These are phyloP conservation scores for Pyrrhoderma noxium DNA, from an alignment of 1,284 basidiomycete genomes.

Conservation along the genomic window DNA sequence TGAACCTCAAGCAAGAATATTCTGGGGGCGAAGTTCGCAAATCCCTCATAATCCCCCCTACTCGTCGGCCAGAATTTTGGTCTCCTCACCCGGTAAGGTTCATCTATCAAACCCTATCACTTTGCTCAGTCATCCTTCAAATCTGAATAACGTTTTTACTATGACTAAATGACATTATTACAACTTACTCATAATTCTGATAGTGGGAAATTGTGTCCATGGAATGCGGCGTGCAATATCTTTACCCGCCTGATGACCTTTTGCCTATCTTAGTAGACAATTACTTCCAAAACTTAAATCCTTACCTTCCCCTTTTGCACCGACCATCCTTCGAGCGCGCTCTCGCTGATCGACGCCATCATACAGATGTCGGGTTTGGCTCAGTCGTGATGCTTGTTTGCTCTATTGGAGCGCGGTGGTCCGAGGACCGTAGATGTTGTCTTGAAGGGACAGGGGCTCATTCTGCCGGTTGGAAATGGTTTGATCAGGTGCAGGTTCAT, in stretches of 20 bases:
- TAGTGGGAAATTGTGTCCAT: slow-evolving; percentile 37
- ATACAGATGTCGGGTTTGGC: slow-evolving; percentile 55
- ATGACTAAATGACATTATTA: no score
- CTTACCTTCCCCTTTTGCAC: slow-evolving; percentile 69
- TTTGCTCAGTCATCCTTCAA: no score
- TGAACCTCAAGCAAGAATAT: slow-evolving; percentile 57
- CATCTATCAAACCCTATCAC: not conserved
- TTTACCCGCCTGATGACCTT: slow-evolving; percentile 60
- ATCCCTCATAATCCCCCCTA: slow-evolving; percentile 2
- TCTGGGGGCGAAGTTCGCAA: slow-evolving; percentile 29
- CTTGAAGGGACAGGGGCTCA: slow-evolving; percentile 37
- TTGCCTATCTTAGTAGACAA: slow-evolving; percentile 53
- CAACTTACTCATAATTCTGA: slow-evolving; percentile 21
- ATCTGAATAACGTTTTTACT: not conserved
- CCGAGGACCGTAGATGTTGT: slow-evolving; percentile 54
- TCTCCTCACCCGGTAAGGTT: slow-evolving; percentile 23
- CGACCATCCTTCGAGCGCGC: slow-evolving; percentile 65
- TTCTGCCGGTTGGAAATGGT: slow-evolving; percentile 71
- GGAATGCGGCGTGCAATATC: slow-evolving; percentile 26
- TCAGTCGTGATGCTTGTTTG: slow-evolving; percentile 68
- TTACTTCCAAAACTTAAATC: slow-evolving; percentile 62
- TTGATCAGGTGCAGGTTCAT: slow-evolving; percentile 53
- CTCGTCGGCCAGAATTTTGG: slow-evolving; percentile 27
- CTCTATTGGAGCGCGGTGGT: slow-evolving; percentile 64
- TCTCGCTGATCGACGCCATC: slow-evolving; percentile 50